phyloP scores from a whole-genome alignment of 257 asterid species.

The Gardenia jasminoides region DNA sequence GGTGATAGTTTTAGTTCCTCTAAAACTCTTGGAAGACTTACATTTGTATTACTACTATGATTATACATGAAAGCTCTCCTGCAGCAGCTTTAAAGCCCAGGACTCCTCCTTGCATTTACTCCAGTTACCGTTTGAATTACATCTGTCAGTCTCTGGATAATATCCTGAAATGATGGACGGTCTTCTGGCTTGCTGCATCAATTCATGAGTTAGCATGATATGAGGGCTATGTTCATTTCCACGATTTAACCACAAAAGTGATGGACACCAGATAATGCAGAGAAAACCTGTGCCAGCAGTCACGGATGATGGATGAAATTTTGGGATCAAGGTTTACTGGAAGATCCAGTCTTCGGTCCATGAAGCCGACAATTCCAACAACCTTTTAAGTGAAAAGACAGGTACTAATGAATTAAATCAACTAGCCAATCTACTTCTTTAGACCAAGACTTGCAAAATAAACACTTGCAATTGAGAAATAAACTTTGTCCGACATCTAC shows the following conservation, averaged over 20 bases:
- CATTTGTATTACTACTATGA: not conserved
- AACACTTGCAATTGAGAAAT: not conserved
- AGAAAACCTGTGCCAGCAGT: slow-evolving; percentile 71
- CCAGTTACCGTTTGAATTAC: slow-evolving; percentile 37
- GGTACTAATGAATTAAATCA: not conserved
- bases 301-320: slow-evolving; percentile 53
- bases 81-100: slow-evolving; percentile 6
- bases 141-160: slow-evolving; percentile 42
- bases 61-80: not conserved
- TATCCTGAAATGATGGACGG: slow-evolving; percentile 71
- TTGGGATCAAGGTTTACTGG: slow-evolving; percentile 53
- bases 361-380: slow-evolving; percentile 73
- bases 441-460: not conserved
- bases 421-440: not conserved
- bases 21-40: not conserved
- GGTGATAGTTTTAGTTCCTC: not conserved
- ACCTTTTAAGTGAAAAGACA: slow-evolving; percentile 35
- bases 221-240: not conserved
- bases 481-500: slow-evolving; percentile 22
- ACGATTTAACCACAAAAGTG: not conserved
- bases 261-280: not conserved
- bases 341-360: slow-evolving; percentile 60
- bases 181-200: slow-evolving; percentile 47
- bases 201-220: slow-evolving; percentile 5
- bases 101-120: slow-evolving; percentile 18